Evolutionary conservation across 441 rosid species (phyloP).

Genomic region (Euphorbia corollata): DNA sequence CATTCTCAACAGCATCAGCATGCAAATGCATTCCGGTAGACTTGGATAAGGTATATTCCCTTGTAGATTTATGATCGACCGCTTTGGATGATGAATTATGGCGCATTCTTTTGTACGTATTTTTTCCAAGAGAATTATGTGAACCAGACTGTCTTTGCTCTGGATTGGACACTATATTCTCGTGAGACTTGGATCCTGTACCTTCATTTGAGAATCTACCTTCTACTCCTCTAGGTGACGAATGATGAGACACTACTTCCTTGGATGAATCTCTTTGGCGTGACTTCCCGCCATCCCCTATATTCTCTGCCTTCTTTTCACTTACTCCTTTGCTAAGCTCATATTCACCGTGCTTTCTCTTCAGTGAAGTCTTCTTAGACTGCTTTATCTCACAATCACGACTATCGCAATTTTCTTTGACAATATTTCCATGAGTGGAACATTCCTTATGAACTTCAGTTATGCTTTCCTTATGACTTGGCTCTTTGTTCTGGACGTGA

Average conservation of each 20-base stretch:
- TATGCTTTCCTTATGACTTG: slow-evolving; percentile 4
- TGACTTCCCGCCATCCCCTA: slow-evolving; percentile 28
- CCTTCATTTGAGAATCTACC: slow-evolving; percentile 19
- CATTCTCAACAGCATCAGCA: slow-evolving; percentile 14
- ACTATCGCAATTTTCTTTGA: slow-evolving; percentile 23
- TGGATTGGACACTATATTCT: slow-evolving; percentile 13
- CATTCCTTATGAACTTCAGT: slow-evolving; percentile 17
- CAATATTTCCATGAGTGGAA: slow-evolving; percentile 8
- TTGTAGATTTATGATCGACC: slow-evolving; percentile 17
- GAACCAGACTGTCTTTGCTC: slow-evolving; percentile 21
- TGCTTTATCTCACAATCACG: slow-evolving; percentile 26
- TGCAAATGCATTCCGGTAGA: slow-evolving; percentile 14
- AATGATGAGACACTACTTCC: slow-evolving; percentile 19
- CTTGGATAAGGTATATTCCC: slow-evolving; percentile 18
- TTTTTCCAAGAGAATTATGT: slow-evolving; percentile 24
- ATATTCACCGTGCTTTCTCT: slow-evolving; percentile 24
- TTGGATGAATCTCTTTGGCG: slow-evolving; percentile 24
- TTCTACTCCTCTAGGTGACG: slow-evolving; percentile 19
- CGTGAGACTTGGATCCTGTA: slow-evolving; percentile 19
- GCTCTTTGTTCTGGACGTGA: slow-evolving; percentile 24
- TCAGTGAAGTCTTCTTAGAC: slow-evolving; percentile 27
- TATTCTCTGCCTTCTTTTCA: slow-evolving; percentile 23
- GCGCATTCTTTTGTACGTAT: slow-evolving; percentile 23
- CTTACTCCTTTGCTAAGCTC: slow-evolving; percentile 27
- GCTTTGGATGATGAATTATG: slow-evolving; percentile 23